These are phyloP conservation scores for Pholiota microspora DNA, from an alignment of 768 basidiomycete species.

Conservation along the genomic window DNA sequence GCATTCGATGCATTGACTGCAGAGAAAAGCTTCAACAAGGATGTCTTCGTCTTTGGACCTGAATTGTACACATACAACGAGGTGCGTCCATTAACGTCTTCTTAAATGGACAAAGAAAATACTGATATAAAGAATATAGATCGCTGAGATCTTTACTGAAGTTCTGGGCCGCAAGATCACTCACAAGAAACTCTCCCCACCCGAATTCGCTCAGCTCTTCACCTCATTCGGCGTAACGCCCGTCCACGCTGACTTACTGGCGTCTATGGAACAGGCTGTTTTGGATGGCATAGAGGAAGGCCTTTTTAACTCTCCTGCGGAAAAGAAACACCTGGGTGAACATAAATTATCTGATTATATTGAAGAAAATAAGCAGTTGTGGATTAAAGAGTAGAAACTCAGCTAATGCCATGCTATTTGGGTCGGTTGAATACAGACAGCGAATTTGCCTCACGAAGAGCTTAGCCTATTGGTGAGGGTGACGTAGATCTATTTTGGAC, in stretches of 20 bases:
- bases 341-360: slow-evolving; percentile 22
- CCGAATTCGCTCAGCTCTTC: slow-evolving; percentile 14
- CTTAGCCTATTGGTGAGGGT: too few species aligned
- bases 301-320: slow-evolving; percentile 11
- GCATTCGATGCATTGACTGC: slow-evolving; percentile 25
- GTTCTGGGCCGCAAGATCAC: slow-evolving; percentile 25
- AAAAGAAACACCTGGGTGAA: slow-evolving; percentile 11
- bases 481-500: background rate
- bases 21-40: slow-evolving; percentile 14
- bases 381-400: slow-evolving; percentile 9
- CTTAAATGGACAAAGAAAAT: background rate
- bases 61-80: slow-evolving; percentile 14
- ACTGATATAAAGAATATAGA: slow-evolving; percentile 13
- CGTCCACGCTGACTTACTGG: slow-evolving; percentile 14
- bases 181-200: slow-evolving; percentile 18
- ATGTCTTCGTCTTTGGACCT: slow-evolving; percentile 13
- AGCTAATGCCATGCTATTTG: too few species aligned
- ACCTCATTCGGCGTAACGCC: slow-evolving; percentile 1
- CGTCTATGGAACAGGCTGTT: slow-evolving; percentile 12
- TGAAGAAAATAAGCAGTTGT: slow-evolving; percentile 18
- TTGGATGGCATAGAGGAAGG: slow-evolving; percentile 21
- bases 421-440: too few species aligned
- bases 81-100: slow-evolving; percentile 4
- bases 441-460: too few species aligned
- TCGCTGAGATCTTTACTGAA: slow-evolving; percentile 22